phyloP scores from a whole-genome alignment of 208 protist species.

The Wallacemonas sp. region DNA sequence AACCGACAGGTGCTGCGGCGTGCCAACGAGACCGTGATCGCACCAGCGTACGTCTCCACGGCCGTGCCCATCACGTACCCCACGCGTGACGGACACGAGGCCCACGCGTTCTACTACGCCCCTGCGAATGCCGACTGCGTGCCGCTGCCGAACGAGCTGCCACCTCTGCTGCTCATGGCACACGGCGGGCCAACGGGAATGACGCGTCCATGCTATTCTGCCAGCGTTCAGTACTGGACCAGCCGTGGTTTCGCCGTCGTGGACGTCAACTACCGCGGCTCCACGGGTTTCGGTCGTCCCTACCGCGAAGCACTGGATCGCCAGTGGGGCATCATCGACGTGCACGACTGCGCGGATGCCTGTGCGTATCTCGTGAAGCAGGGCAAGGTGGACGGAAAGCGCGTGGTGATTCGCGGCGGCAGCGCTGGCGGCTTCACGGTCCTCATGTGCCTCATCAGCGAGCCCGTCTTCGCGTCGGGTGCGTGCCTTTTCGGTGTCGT shows the following conservation, averaged over 20 bases:
- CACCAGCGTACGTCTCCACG: neutral
- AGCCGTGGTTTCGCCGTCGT: conserved; percentile 10
- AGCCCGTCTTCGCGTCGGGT: neutral
- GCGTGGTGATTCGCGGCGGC: conserved; percentile 10
- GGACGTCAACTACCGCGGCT: conserved; percentile 12
- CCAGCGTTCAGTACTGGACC: conserved; percentile 2
- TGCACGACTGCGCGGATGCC: conserved; percentile 8
- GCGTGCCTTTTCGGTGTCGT: conserved; percentile 12
- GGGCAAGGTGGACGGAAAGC: conserved; percentile 10
- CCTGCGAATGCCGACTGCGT: conserved; percentile 3
- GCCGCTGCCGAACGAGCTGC: neutral
- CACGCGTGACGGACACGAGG: conserved; percentile 1
- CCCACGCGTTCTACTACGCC: conserved; percentile 7
- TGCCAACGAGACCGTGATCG: conserved; percentile 2
- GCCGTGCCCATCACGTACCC: conserved; percentile 8
- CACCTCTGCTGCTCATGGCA: conserved; percentile 5
- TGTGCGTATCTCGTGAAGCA: neutral
- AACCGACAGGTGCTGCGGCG: conserved; percentile 1
- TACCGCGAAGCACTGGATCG: conserved; percentile 6
- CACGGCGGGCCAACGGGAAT: conserved; percentile 3
- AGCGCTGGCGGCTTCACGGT: conserved; percentile 13
- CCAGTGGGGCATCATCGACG: conserved; percentile 4
- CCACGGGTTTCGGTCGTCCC: conserved; percentile 1
- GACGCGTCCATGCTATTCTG: neutral
- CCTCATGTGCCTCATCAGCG: conserved; percentile 8